Evolutionary conservation across 352 stramenopile species (phyloP).

Genomic region (Pythium dissotocum): DNA sequence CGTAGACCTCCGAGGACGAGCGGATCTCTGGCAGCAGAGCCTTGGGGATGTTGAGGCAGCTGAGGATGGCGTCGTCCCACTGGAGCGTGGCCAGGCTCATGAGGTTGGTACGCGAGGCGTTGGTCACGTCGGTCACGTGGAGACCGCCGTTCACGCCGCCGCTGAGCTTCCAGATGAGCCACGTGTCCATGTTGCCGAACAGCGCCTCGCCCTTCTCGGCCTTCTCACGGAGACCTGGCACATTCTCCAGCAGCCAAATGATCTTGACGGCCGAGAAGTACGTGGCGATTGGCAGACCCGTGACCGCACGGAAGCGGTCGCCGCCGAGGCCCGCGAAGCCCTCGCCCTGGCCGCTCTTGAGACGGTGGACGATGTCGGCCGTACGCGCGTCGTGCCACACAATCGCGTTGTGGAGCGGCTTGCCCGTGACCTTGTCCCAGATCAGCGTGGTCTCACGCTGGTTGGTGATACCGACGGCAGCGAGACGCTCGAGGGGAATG

Average conservation of each 20-base stretch:
- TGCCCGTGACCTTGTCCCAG: constrained; percentile 95
- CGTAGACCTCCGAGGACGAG: constrained; percentile 90
- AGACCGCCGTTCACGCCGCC: constrained; percentile 53
- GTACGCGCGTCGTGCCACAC: constrained; percentile 98
- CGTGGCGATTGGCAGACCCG: constrained; percentile 94
- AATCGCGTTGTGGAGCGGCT: constrained; percentile 98
- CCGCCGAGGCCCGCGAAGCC: constrained; percentile 51
- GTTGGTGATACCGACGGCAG: constrained; percentile 98
- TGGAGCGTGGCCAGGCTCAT: constrained; percentile 91
- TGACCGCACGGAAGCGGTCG: constrained; percentile 80
- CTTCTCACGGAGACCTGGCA: constrained; percentile 86
- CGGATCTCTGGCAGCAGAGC: constrained; percentile 92
- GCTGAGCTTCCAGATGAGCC: constrained; percentile 95
- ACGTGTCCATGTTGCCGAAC: constrained; percentile 99
- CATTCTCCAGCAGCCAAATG: constrained; percentile 96
- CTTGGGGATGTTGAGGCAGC: constrained; percentile 85
- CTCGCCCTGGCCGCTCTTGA: constrained; percentile 64
- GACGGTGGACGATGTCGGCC: constrained; percentile 83
- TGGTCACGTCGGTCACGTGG: constrained; percentile 98
- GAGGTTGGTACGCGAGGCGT: constrained; percentile 96
- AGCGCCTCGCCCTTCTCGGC: constrained; percentile 84
- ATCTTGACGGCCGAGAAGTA: constrained; percentile 99
- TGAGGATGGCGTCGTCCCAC: constrained; percentile 91
- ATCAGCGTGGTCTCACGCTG: constrained; percentile 98
- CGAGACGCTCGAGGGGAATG: constrained; percentile 74